Percentiles rank a stretch among this genome's conserved stretches.
phyloP scores from a whole-genome alignment of 1,284 basidiomycete genomes.

The Ustilago hordei region DNA sequence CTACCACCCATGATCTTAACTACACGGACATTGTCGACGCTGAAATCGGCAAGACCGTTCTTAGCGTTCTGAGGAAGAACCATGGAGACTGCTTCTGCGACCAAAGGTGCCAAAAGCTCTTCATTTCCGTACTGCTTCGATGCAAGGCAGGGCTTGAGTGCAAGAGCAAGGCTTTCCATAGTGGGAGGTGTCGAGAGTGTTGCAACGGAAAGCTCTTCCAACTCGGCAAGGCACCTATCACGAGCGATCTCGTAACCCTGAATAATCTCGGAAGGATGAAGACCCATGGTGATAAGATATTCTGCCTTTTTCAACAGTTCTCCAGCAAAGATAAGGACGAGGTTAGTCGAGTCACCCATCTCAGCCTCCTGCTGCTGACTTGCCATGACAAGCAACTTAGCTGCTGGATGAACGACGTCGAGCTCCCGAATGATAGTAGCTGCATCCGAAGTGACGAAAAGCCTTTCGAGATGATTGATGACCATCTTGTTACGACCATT shows the following conservation, averaged over 20 bases:
- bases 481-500: slow-evolving; percentile 76
- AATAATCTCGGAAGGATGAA: slow-evolving; percentile 89
- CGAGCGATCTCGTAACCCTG: slow-evolving; percentile 96
- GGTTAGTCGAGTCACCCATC: slow-evolving; percentile 97
- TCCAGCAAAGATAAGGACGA: slow-evolving; percentile 93
- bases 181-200: slow-evolving; percentile 83
- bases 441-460: slow-evolving; percentile 98
- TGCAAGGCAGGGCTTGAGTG: slow-evolving; percentile 90
- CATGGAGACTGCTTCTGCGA: slow-evolving; percentile 84
- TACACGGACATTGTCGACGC: slow-evolving; percentile 94
- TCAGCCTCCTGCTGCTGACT: slow-evolving; percentile 95
- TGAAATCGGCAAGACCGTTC: slow-evolving; percentile 56
- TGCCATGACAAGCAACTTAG: slow-evolving; percentile 96
- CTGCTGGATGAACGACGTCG: slow-evolving; percentile 97
- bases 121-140: slow-evolving; percentile 98
- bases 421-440: slow-evolving; percentile 98
- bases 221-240: slow-evolving; percentile 84
- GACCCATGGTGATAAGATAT: slow-evolving; percentile 90
- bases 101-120: slow-evolving; percentile 82
- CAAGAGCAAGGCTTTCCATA: slow-evolving; percentile 79
- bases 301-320: slow-evolving; percentile 96
- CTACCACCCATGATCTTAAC: slow-evolving; percentile 98
- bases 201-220: slow-evolving; percentile 75
- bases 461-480: slow-evolving; percentile 81
- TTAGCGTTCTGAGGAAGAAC: slow-evolving; percentile 71